These are phyloP conservation scores for Alternaria triticimaculans DNA, from an alignment of 2,329 filamentous ascomycete genomes.

Conservation along the genomic window DNA sequence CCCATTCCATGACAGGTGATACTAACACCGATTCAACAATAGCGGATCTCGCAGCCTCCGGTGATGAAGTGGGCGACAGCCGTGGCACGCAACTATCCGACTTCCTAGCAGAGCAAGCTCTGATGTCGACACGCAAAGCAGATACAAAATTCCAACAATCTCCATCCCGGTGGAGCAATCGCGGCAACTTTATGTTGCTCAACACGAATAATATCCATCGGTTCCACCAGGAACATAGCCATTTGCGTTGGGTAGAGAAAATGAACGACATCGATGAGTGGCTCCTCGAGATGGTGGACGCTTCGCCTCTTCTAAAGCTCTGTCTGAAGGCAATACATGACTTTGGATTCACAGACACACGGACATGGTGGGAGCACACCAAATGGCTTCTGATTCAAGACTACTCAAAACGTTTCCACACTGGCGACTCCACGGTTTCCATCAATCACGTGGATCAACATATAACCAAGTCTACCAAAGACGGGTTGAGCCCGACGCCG, in stretches of 20 bases:
- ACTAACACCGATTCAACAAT: accelerated
- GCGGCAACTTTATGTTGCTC: not conserved
- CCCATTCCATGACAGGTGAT: not conserved
- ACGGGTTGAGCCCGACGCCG: not conserved
- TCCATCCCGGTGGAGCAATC: not conserved
- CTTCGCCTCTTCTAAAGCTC: not conserved
- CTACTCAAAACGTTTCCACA: not conserved
- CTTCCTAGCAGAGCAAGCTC: not conserved
- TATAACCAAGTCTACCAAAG: not conserved
- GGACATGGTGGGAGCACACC: not conserved
- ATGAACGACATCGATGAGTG: not conserved
- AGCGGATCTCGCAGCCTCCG: not conserved
- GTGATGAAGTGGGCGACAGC: not conserved
- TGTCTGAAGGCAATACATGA: not conserved
- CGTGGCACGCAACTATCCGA: not conserved
- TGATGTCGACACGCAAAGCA: too few relatives aligned
- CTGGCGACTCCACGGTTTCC: not conserved
- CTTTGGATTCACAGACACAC: not conserved
- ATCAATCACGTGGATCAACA: not conserved
- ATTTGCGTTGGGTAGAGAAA: not conserved
- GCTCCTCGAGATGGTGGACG: not conserved
- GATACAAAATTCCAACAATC: not conserved
- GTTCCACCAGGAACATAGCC: not conserved
- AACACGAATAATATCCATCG: not conserved
- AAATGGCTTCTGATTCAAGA: not conserved